Evolutionary conservation across 73 alveolate species (phyloP), one percentile per base, ranked within the genome.

Genomic region (Tetrahymena elliotti): DNA sequence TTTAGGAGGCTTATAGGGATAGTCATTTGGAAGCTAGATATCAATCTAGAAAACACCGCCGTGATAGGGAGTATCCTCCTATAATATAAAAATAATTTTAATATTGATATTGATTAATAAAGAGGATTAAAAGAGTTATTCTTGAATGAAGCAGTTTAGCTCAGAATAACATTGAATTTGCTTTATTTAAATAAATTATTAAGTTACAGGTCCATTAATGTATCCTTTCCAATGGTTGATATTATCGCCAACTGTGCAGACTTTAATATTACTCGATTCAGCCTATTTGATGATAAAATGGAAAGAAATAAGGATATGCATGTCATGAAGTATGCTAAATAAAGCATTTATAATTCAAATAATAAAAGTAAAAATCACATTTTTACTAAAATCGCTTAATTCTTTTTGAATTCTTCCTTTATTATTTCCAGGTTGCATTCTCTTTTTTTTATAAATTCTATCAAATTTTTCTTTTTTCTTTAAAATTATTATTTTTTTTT

Each of bases 1-100:
- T 93, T 98, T 98, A 31, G 99, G 99, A 18, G 99, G 99, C 97
- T 98, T 98, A 96, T 98, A 98, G 40, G 99, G 99, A 93, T 98
- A 98, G 68, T 98, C 99, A 18, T 94, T 96, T 52, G 99, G 99
- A 47, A 98, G 98, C 40, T 95, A 95, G 38, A 98, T 98, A 93
- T 98, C 99, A 12, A 98, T 96, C 41, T 94, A 83, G 95, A 98
- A 98, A 53, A 94, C 96, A 38, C 99, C 99, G 31, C 99, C 99
- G 33, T 95, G 97, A 93, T 97, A 98, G 93, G 98, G 97, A 16
- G 99, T 97, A 93, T 98, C 99, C 93, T 93, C 88, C 88, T 68
- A 18, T 68, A 18, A 68, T 68, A 24, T 68, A 68, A 31, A 68
- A 27, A 18, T n/a, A 31, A 68, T 11, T 68, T 68, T 22, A 68